Evolutionary conservation across 495 filamentous ascomycete genomes (phyloP), one percentile per base, ranked within the genome.

Genomic region (Friedmanniomyces endolithicus): DNA sequence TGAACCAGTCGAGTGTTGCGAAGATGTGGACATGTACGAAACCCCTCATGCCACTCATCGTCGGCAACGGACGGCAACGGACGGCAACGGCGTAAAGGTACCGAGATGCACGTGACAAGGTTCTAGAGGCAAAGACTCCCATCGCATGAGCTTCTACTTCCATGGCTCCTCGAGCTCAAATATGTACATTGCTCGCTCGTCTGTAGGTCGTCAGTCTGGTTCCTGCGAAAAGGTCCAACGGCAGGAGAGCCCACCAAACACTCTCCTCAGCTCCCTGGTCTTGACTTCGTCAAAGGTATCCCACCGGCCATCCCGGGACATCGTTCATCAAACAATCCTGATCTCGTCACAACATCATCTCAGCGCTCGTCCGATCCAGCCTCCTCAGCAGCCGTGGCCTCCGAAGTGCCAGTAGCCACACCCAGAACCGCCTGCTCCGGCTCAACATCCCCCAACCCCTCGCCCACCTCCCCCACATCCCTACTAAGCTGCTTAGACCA

Each of bases 401-500:
- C 23, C 6, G 44, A 27, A 16, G 17, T 7, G 44, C 19, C 27
- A 31, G 3, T 9, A 31, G 4, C 44, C 20, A 50, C n/a, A 1
- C 29, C 37, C 11, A 57, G 17, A 22, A 45, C 25, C 3, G 39
- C 55, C 23, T 41, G 37, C 40, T 53, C 56, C 11, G 35, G 27
- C 31, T 37, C 48, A 4, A 45, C 24, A 7, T 9, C 52, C 11
- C 46, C 27, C 39, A 60, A 33, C 11, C 48, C 55, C 11, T 48
- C 20, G 4, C 54, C 44, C 11, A 61, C 49, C 22, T 23, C 49
- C 23, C 57, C 22, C 6, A 54, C 57, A 23, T 60, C 53, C 50
- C 50, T 60, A n/a, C 45, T 57, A 1, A 60, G 43, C 39, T 63
- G 61, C 55, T 52, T 60, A 41, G 57, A 57, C 57, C 57, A 52